Conservation (phyloP, 305 asterid genomes). For the Solanum hybrid region DNA sequence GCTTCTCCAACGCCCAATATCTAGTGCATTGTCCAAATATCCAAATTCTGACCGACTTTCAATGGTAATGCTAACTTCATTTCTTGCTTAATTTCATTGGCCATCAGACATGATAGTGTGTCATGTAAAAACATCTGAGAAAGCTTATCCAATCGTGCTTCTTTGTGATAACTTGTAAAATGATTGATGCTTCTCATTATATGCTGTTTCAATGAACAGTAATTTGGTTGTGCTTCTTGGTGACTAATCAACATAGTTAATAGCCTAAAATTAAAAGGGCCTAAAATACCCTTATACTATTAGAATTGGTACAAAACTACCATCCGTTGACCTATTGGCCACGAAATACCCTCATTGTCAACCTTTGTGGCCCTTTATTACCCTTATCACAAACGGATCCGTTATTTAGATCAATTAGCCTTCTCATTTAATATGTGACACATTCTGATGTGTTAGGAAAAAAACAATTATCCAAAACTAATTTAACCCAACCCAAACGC, state of each 20-base stretch:
- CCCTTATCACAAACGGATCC: not conserved
- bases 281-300: not conserved
- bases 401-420: not conserved
- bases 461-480: not conserved
- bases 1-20: conserved; percentile 78
- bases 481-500: not conserved
- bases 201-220: not conserved
- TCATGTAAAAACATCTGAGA: not conserved
- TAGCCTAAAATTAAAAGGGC: not conserved
- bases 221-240: conserved; percentile 3
- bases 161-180: not conserved
- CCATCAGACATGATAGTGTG: not conserved
- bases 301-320: not conserved
- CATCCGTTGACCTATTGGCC: not conserved
- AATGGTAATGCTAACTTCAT: conserved; percentile 41
- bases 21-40: conserved; percentile 69
- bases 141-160: not conserved
- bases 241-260: not conserved
- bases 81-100: conserved; percentile 17
- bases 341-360: not conserved
- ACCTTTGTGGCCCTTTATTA: not conserved
- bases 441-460: not conserved
- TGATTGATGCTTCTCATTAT: not conserved
- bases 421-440: not conserved
- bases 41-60: conserved; percentile 81